Conservation (phyloP, 257 asterid genomes). For the Solanum paucissectum region DNA sequence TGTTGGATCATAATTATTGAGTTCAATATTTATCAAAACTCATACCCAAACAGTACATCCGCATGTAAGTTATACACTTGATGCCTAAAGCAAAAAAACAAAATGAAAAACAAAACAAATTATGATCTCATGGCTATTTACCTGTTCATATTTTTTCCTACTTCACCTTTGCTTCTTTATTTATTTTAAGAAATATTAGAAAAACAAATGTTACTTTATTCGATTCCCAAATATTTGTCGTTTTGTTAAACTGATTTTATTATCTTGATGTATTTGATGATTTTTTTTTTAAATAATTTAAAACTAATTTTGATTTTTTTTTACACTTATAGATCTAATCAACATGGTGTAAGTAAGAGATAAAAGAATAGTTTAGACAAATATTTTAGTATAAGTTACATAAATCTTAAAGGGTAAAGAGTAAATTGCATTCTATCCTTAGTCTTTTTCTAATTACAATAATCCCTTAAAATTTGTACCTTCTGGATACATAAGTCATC, state of each 20-base stretch:
- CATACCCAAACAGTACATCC: neutral
- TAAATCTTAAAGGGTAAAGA: too few species aligned
- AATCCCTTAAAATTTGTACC: too few species aligned
- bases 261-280: neutral
- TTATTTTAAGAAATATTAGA: neutral
- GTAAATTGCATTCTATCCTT: too few species aligned
- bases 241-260: neutral
- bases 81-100: neutral
- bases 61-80: neutral
- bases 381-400: too few species aligned
- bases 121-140: neutral
- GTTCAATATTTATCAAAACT: neutral
- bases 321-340: neutral
- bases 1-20: too few species aligned
- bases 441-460: too few species aligned
- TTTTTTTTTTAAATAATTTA: neutral
- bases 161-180: neutral
- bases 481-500: too few species aligned
- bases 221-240: neutral
- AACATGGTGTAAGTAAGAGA: neutral
- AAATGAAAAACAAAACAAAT: neutral
- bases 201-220: neutral
- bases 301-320: neutral
- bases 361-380: neutral
- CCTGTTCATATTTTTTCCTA: neutral